phyloP scores from a whole-genome alignment of 768 basidiomycete genomes.

The Lyophyllum decastes region DNA sequence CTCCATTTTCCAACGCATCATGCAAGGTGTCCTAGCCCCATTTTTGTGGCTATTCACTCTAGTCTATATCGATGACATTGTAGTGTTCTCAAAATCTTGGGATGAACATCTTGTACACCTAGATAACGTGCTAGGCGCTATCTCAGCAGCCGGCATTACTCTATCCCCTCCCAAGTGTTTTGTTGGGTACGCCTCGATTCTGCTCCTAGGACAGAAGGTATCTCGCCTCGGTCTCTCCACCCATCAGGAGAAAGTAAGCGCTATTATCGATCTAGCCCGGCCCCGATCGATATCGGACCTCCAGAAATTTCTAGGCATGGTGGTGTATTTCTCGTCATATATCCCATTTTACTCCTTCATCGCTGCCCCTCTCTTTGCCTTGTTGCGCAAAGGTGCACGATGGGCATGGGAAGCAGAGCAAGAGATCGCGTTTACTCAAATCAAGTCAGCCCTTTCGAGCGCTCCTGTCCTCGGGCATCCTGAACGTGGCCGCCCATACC shows the following conservation, averaged over 20 bases:
- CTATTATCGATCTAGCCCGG: constrained; percentile 29
- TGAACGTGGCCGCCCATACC: constrained; percentile 27
- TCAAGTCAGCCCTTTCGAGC: constrained; percentile 27
- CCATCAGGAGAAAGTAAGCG: constrained; percentile 35
- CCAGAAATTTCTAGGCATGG: constrained; percentile 37
- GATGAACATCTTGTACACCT: constrained; percentile 33
- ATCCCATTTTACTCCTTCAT: constrained; percentile 36
- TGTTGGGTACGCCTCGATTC: constrained; percentile 30
- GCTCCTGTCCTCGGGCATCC: constrained; percentile 35
- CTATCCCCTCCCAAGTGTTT: constrained; percentile 36
- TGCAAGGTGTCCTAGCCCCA: constrained; percentile 36
- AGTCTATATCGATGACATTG: constrained; percentile 46
- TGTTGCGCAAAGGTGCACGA: constrained; percentile 27
- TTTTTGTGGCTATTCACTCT: constrained; percentile 39
- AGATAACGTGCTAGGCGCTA: constrained; percentile 27
- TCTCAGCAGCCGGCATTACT: constrained; percentile 28
- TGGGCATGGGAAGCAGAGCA: constrained; percentile 25
- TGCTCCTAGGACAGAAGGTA: constrained; percentile 41
- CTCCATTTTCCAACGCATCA: constrained; percentile 39
- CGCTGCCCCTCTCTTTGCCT: constrained; percentile 31
- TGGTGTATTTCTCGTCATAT: constrained; percentile 37
- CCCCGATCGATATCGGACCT: constrained; percentile 26
- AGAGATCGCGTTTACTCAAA: constrained; percentile 22
- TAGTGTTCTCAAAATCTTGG: constrained; percentile 29
- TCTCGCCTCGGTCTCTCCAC: constrained; percentile 37